Conservation (phyloP, 495 filamentous ascomycete species). For the Margaritispora aquatica region DNA sequence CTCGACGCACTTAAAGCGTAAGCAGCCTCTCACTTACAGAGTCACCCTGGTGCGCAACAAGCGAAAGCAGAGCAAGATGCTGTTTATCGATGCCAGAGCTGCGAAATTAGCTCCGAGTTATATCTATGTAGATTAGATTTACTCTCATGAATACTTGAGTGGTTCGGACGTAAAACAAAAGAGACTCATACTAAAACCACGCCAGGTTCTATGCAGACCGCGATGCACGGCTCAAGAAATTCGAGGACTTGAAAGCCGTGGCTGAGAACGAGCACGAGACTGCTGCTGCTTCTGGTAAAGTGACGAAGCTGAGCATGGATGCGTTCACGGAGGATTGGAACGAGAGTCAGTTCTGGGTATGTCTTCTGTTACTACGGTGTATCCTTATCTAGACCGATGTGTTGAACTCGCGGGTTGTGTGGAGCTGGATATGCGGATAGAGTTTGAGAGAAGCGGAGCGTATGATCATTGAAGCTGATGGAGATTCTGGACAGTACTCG, state of each 20-base stretch:
- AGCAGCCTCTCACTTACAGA: no score
- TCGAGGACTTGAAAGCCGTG: constrained; percentile 52
- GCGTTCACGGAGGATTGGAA: constrained; percentile 78
- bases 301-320: constrained; percentile 53
- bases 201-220: constrained; percentile 63
- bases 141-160: no score
- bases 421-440: no score
- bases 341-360: constrained; percentile 71
- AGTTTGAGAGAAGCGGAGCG: no score
- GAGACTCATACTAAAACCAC: neutral
- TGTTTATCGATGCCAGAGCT: no score
- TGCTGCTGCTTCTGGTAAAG: neutral
- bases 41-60: no score
- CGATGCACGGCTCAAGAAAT: constrained; percentile 52
- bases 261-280: constrained; percentile 29
- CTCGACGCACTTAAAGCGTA: neutral
- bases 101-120: no score
- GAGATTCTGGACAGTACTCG: constrained; percentile 48
- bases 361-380: constrained; percentile 8
- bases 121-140: no score
- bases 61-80: no score
- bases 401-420: no score
- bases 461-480: no score
- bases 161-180: neutral
- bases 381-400: no score